Percentiles rank a stretch among this genome's conserved stretches.
These are phyloP conservation scores for Saturnispora sekii DNA, from an alignment of 805 yeast species.

Conservation along the genomic window DNA sequence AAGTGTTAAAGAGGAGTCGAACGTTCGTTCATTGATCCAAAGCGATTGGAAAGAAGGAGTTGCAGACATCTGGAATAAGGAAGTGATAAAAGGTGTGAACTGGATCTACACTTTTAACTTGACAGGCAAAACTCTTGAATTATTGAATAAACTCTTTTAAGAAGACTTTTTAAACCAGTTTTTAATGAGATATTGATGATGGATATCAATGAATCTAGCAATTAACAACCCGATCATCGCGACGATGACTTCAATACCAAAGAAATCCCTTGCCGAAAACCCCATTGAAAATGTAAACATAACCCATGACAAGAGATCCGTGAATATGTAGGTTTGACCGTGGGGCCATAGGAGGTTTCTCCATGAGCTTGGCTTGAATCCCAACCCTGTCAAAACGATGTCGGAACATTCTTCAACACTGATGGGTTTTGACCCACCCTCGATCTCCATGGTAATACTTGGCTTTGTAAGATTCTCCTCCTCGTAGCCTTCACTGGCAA, in stretches of 20 bases:
- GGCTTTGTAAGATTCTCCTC: constrained; percentile 85
- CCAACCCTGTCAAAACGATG: constrained; percentile 43
- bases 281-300: constrained; percentile 61
- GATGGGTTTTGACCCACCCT: constrained; percentile 74
- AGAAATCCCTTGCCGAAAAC: constrained; percentile 53
- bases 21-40: constrained; percentile 35
- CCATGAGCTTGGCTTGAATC: neutral
- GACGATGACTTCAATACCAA: constrained; percentile 40
- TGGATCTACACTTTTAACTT: constrained; percentile 41
- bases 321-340: constrained; percentile 68
- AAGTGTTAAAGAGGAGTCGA: constrained; percentile 35
- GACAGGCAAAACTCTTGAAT: constrained; percentile 12
- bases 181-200: constrained; percentile 43
- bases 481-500: constrained; percentile 76
- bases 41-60: constrained; percentile 48
- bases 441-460: constrained; percentile 66
- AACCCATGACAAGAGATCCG: constrained; percentile 82
- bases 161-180: constrained; percentile 32
- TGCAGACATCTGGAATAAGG: constrained; percentile 75
- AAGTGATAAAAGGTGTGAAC: constrained; percentile 51
- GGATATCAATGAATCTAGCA: constrained; percentile 49
- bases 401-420: constrained; percentile 57
- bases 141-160: neutral
- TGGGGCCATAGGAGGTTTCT: constrained; percentile 18
- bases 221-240: constrained; percentile 42